Evolutionary conservation across 352 stramenopile species (phyloP).

Genomic region (Sclerospora graminicola): DNA sequence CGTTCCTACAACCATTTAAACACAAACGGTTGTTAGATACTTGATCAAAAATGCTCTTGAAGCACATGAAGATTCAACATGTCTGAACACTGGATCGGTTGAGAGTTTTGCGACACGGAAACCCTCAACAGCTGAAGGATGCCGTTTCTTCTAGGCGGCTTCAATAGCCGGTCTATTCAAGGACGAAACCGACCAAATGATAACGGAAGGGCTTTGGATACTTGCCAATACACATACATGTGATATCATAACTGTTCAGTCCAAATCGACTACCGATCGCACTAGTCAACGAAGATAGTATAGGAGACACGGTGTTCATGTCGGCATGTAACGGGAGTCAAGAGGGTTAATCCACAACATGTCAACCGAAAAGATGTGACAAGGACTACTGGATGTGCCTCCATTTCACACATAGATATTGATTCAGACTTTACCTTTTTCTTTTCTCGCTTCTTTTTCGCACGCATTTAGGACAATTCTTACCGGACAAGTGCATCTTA

Average conservation of each 20-base stretch:
- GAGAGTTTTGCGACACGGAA: constrained; percentile 50
- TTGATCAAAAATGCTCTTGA: too few species aligned
- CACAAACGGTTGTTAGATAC: too few species aligned
- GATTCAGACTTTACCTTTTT: constrained; percentile 87
- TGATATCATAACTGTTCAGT: constrained; percentile 27
- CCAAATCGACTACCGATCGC: constrained; percentile 66
- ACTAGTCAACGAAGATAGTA: constrained; percentile 40
- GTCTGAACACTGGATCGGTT: constrained; percentile 90
- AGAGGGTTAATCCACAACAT: constrained; percentile 87
- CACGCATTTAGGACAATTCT: too few species aligned
- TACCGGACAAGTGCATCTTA: constrained; percentile 70
- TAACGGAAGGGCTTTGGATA: constrained; percentile 83
- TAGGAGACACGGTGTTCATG: constrained; percentile 42
- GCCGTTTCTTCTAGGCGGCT: constrained; percentile 70
- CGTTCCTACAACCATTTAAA: constrained; percentile 39
- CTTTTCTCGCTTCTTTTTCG: constrained; percentile 87
- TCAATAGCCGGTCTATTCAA: constrained; percentile 92
- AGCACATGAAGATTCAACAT: too few species aligned
- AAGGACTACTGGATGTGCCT: constrained; percentile 86
- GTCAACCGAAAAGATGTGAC: constrained; percentile 69
- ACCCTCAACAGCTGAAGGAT: constrained; percentile 87
- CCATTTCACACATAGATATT: constrained; percentile 18
- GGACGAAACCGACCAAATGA: constrained; percentile 75
- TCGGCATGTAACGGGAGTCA: constrained; percentile 84
- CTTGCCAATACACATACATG: constrained; percentile 23